Conservation (phyloP, 306 rosid species). For the Castanospermum australe region DNA sequence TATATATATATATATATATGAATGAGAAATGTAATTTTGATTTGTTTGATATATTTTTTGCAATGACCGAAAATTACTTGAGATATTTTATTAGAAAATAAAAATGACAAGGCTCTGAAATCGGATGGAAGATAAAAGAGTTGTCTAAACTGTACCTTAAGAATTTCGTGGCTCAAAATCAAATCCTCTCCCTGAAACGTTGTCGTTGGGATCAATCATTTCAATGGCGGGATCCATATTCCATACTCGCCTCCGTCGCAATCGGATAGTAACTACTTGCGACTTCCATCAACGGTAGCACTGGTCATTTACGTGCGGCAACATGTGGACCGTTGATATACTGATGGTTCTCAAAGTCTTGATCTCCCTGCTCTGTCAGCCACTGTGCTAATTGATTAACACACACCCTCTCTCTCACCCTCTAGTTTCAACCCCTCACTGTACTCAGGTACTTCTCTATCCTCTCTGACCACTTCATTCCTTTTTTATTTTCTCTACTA, state of each 20-base stretch:
- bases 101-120: no score
- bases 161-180: no score
- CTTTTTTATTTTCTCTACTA: neutral
- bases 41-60: no score
- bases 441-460: slow-evolving; percentile 19
- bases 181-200: neutral
- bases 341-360: neutral
- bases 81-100: no score
- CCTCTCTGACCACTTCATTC: neutral
- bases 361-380: neutral
- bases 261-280: neutral
- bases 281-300: slow-evolving; percentile 1
- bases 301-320: neutral
- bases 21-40: no score
- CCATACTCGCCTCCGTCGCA: neutral
- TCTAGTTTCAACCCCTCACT: neutral
- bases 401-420: neutral
- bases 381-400: neutral
- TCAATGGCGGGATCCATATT: neutral
- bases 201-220: neutral
- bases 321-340: neutral
- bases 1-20: no score
- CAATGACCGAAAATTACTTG: no score
- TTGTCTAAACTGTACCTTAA: no score
- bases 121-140: no score